Conservation (phyloP, 2,329 filamentous ascomycete genomes). For the Colletotrichum agaves region DNA sequence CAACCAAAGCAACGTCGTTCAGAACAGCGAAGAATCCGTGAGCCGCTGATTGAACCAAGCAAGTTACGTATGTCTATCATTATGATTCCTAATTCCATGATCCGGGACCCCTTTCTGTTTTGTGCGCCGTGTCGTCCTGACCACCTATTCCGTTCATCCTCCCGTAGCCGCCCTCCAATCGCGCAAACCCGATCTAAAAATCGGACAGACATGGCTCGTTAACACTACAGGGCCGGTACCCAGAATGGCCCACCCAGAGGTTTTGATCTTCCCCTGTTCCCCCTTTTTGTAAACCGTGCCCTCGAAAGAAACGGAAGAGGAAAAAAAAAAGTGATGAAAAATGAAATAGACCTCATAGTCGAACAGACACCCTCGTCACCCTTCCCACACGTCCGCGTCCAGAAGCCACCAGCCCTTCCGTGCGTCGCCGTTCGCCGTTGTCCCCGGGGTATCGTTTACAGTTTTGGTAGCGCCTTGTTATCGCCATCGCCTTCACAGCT, state of each 20-base stretch:
- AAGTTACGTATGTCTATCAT: conserved; percentile 21
- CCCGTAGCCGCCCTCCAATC: conserved; percentile 3
- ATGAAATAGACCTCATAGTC: conserved; percentile 31
- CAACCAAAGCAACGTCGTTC: not conserved
- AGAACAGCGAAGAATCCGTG: not conserved
- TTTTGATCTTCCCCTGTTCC: conserved; percentile 27
- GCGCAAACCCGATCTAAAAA: conserved; percentile 33
- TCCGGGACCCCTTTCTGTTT: conserved; percentile 19
- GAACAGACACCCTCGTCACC: conserved; percentile 25
- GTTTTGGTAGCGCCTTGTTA: conserved; percentile 19
- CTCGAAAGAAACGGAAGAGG: conserved; percentile 16
- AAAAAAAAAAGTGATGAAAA: conserved; percentile 14
- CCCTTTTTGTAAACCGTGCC: conserved; percentile 13
- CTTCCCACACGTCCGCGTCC: conserved; percentile 3
- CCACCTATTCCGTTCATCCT: not conserved
- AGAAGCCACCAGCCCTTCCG: conserved; percentile 4
- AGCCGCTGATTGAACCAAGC: conserved; percentile 20
- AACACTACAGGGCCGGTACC: conserved; percentile 36
- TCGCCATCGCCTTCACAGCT: conserved; percentile 19
- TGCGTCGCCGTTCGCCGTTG: conserved; percentile 34
- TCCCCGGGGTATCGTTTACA: conserved; percentile 35
- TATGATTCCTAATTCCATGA: conserved; percentile 32
- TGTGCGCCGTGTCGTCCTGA: conserved; percentile 26
- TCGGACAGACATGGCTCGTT: conserved; percentile 34
- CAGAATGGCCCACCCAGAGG: conserved; percentile 29